Base-by-base conservation (phyloP, 495 filamentous ascomycete genomes). In the Penicillium robsamsonii region DNA sequence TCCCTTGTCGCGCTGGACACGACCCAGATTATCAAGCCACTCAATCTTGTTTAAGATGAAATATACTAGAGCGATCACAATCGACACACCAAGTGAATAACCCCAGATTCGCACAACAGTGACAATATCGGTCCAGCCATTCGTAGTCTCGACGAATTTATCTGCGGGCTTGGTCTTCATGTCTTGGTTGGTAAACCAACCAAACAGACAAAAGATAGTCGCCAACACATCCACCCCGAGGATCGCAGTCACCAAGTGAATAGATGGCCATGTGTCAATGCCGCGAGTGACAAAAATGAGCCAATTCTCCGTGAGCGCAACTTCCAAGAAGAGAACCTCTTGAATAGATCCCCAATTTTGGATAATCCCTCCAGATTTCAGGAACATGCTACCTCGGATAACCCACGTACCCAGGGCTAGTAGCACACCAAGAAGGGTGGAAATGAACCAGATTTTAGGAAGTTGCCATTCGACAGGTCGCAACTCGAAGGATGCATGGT, bases 21-120 rank as follows among this genome's bases (percentile, higher is more conserved):
- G 83, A 59, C 88, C 88, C 22, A 92, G 79, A 57, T 92, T 78
- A 68, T 88, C 81, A 35, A 91, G 78, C 79, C 81, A 84, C 44
- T 76, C 65, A 60, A 88, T 80, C 57, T 79, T 74, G 70, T 88
- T 89, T 62, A 92, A 75, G 54, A 84, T 72, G 71, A 81, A 87
- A 73, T 92, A 91, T 52, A 88, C 81, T 59, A 92, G 81, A 35
- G 88, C 87, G 60, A 89, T 86, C 59, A 90, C 80, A 58, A 90
- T 85, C 58, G 84, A 86, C 55, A 90, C 86, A 56, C 82, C 86
- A 48, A 90, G 84, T 3, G 85, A 87, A 73, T 84, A 90, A 13
- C 76, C 78, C 88, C 88, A 92, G 56, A 92, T 76, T n/a, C 88
- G 80, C 18, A 90, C 85, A 2, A 88, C 86, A 30, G 88, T 91